Evolutionary conservation across 108 stramenopile genomes (phyloP).

Genomic region (Epithemia pelagica): DNA sequence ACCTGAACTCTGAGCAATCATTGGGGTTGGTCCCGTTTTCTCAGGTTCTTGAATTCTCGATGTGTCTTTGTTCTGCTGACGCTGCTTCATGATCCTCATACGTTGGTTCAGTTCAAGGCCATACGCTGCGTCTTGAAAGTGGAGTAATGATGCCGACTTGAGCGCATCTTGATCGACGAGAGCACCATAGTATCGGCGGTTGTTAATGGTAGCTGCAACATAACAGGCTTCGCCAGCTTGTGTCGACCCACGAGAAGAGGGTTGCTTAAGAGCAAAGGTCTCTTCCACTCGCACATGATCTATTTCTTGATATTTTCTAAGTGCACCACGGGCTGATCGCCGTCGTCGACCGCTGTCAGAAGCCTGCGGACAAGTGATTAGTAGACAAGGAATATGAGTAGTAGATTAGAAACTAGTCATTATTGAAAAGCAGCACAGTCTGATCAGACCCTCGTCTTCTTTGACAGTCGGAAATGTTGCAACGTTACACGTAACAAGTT

Average conservation of each 20-base stretch:
- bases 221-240: constrained; percentile 47
- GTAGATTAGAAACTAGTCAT: no score
- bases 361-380: background rate
- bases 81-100: constrained; percentile 18
- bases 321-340: constrained; percentile 13
- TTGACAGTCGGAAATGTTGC: no score
- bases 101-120: constrained; percentile 42
- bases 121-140: constrained; percentile 37
- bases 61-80: background rate
- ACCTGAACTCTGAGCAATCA: background rate
- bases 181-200: constrained; percentile 47
- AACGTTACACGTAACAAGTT: no score
- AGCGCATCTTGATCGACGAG: constrained; percentile 40
- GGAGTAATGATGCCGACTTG: constrained; percentile 29
- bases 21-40: background rate
- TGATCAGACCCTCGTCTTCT: no score
- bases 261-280: constrained; percentile 22
- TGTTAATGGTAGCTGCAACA: constrained; percentile 34
- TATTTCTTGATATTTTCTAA: constrained; percentile 29
- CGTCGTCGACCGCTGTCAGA: constrained; percentile 8
- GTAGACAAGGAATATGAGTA: no score
- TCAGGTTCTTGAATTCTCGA: background rate
- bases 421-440: no score
- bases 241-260: background rate
- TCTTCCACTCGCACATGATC: constrained; percentile 44